Evolutionary conservation across 2,329 filamentous ascomycete species (phyloP).

Genomic region (Alternaria arborescens): DNA sequence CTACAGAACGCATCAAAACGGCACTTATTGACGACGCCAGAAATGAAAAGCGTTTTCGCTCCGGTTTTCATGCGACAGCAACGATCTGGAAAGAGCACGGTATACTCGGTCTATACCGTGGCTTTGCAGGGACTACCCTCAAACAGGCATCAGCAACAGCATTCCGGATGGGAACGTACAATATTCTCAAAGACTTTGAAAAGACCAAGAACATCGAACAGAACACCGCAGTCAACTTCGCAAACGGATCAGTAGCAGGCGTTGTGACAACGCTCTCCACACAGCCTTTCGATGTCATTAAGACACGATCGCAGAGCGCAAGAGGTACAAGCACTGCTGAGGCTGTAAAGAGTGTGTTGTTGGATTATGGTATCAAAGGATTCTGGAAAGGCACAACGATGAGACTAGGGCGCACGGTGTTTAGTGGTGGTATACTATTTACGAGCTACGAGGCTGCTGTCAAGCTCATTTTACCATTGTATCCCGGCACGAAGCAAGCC

Average conservation of each 20-base stretch:
- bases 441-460: constrained; percentile 68
- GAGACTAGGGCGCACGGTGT: constrained; percentile 69
- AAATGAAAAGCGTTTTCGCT: constrained; percentile 58
- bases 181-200: constrained; percentile 69
- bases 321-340: constrained; percentile 65
- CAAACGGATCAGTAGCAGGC: constrained; percentile 68
- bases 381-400: constrained; percentile 75
- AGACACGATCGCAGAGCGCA: constrained; percentile 69
- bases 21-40: constrained; percentile 71
- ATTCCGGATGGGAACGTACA: constrained; percentile 69
- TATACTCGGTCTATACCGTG: constrained; percentile 64
- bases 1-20: constrained; percentile 74
- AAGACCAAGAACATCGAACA: constrained; percentile 58
- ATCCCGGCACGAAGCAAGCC: constrained; percentile 29
- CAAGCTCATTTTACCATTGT: constrained; percentile 56
- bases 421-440: constrained; percentile 73
- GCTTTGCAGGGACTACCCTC: constrained; percentile 67
- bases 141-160: constrained; percentile 70
- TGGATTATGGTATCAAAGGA: constrained; percentile 66
- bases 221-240: constrained; percentile 65
- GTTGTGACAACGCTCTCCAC: constrained; percentile 67
- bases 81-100: constrained; percentile 63
- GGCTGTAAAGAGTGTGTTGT: constrained; percentile 63
- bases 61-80: constrained; percentile 60
- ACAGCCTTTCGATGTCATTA: constrained; percentile 70